Evolutionary conservation across 1,284 basidiomycete species (phyloP).

Genomic region (Amylostereum chailletii): DNA sequence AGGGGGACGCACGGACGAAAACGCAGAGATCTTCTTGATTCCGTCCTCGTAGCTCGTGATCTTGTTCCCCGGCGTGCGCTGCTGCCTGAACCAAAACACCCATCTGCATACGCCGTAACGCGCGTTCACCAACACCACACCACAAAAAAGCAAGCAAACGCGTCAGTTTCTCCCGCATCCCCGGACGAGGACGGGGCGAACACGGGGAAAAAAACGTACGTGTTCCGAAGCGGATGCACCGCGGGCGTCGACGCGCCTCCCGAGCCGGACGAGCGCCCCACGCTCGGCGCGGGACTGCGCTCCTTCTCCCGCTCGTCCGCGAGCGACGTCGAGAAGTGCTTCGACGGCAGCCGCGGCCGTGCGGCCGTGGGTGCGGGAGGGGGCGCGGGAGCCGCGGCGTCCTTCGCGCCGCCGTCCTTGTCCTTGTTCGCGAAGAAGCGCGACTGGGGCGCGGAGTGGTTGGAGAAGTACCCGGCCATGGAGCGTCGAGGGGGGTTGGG

Average conservation of each 20-base stretch:
- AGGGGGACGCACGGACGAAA: constrained; percentile 54
- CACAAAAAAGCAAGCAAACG: constrained; percentile 1
- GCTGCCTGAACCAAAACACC: constrained; percentile 83
- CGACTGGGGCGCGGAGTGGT: constrained; percentile 55
- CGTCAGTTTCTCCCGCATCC: not conserved
- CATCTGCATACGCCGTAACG: constrained; percentile 39
- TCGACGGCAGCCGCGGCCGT: constrained; percentile 46
- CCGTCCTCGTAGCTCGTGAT: constrained; percentile 77
- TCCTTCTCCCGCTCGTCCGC: constrained; percentile 32
- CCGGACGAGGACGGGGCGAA: constrained; percentile 6
- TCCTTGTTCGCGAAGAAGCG: constrained; percentile 50
- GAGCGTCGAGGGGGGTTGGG: not conserved
- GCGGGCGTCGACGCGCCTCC: constrained; percentile 20
- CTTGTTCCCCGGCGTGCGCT: constrained; percentile 73
- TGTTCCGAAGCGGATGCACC: constrained; percentile 71
- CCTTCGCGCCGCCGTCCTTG: constrained; percentile 13
- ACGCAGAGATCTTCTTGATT: constrained; percentile 76
- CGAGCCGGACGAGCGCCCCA: constrained; percentile 29
- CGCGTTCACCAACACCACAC: not conserved
- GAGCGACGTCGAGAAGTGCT: constrained; percentile 69
- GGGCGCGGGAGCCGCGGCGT: constrained; percentile 8
- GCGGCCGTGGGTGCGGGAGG: constrained; percentile 17
- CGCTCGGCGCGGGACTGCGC: constrained; percentile 24
- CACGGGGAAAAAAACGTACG: constrained; percentile 64
- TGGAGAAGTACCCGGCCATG: constrained; percentile 60